Evolutionary conservation across 202 grass and related monocot species (phyloP), one percentile per base, ranked within the genome.

Genomic region (Brachypodium distachyon): DNA sequence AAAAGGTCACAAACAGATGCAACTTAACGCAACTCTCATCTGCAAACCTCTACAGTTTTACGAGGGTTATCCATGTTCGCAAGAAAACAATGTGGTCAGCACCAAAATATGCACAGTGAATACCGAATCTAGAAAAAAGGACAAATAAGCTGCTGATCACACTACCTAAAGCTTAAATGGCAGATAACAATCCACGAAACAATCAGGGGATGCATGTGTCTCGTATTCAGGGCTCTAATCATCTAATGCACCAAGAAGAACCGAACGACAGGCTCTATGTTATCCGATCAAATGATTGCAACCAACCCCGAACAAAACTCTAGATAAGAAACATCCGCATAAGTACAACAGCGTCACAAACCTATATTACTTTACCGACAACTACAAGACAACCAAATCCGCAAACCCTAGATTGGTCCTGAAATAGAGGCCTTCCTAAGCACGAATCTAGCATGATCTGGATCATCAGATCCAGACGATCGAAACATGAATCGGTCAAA

Each of bases 391-490:
- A 37, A 12, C 23, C 36, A 61, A 72, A 72, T 81, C 43, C 40
- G 22, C 22, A 72, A 70, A 67, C 64, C 64, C 38, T 69, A 70
- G 39, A 70, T 70, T 57, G 36, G 64, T 40, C 65, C 38, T 27
- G 6, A 23, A 38, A 69, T 56, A 18, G n/a, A 57, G 52, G 50
- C 27, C 27, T 48, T 60, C n/a, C 65, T 16, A 12, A 70, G 22
- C 21, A 71, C 31, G 39, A 80, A 48, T 27, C 41, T 60, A 43
- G 25, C 76, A 43, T 25, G 37, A 26, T 34, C 43, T 25, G 18
- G 62, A 68, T 79, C 48, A 37, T 65, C 39, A 47, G 75, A 64
- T 64, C 74, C 61, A 67, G 6, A 67, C 63, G 26, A 23, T 25
- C 49, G 11, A 26, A 61, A 7, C 29, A 14, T 57, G 31, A 72